Evolutionary conservation across 2,329 filamentous ascomycete species (phyloP).

Genomic region (Colletotrichum sp.): DNA sequence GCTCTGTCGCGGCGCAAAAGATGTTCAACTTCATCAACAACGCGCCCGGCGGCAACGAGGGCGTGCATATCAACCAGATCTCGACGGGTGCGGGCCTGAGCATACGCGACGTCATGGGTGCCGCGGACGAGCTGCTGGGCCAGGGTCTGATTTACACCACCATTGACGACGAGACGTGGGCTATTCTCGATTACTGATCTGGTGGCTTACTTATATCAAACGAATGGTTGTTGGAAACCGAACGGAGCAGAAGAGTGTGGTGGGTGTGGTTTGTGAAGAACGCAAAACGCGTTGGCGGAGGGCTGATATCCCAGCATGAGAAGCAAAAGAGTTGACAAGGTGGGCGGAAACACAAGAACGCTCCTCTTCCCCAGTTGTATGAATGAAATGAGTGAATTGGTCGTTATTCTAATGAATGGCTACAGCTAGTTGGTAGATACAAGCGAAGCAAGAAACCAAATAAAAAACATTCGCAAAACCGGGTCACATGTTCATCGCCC

Average conservation of each 20-base stretch:
- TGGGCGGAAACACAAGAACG: neutral
- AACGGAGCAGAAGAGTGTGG: neutral
- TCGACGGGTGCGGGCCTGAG: slow-evolving; percentile 69
- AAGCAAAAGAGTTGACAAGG: neutral
- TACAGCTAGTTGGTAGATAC: slow-evolving; percentile 17
- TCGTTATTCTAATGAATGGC: slow-evolving; percentile 21
- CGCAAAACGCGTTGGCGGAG: neutral
- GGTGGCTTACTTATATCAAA: neutral
- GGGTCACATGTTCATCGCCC: neutral
- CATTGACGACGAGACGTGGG: slow-evolving; percentile 91
- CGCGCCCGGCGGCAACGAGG: slow-evolving; percentile 77
- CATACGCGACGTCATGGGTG: slow-evolving; percentile 73
- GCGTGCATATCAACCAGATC: slow-evolving; percentile 81
- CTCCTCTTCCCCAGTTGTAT: neutral
- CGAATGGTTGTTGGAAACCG: neutral
- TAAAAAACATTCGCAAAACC: neutral
- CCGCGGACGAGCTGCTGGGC: slow-evolving; percentile 80
- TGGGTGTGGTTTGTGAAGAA: neutral
- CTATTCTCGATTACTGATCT: slow-evolving; percentile 71
- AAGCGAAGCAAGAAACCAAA: slow-evolving; percentile 1
- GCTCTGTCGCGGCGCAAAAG: slow-evolving; percentile 66
- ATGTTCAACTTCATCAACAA: slow-evolving; percentile 75
- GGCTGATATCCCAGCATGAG: neutral
- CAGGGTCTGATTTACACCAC: slow-evolving; percentile 86
- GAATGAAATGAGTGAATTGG: slow-evolving; percentile 13